Evolutionary conservation across 140 eudicot genomes (phyloP).

Genomic region (Flaveria floridana): DNA sequence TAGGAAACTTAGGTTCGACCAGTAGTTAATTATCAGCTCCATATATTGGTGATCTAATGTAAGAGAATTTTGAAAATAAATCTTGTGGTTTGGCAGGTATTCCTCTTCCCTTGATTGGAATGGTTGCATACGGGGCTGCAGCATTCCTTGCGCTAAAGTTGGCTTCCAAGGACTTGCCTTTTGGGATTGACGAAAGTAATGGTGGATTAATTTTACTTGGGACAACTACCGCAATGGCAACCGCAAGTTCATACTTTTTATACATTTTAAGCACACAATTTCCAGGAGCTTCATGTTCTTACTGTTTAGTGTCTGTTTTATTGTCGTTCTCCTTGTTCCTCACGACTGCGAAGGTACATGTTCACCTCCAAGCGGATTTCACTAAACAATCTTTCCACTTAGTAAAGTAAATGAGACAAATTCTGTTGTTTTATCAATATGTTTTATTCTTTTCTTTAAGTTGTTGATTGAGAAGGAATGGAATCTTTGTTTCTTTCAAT

Average conservation of each 20-base stretch:
- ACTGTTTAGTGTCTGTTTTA: conserved; percentile 70
- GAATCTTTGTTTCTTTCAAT: conserved; percentile 1
- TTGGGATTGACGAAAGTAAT: conserved; percentile 45
- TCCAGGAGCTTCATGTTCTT: conserved; percentile 74
- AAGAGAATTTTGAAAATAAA: conserved; percentile 13
- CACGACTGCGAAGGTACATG: conserved; percentile 65
- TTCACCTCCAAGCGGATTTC: not conserved
- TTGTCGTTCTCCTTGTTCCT: conserved; percentile 85
- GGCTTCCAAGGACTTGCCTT: conserved; percentile 50
- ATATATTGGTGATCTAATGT: conserved; percentile 20
- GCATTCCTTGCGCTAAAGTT: conserved; percentile 62
- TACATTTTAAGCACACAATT: conserved; percentile 70
- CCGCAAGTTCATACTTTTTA: conserved; percentile 90
- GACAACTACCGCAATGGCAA: conserved; percentile 83
- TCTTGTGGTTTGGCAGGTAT: conserved; percentile 64
- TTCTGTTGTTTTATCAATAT: not conserved
- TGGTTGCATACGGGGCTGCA: conserved; percentile 85
- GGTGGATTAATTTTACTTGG: conserved; percentile 65
- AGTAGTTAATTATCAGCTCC: conserved; percentile 16
- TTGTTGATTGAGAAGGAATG: not conserved
- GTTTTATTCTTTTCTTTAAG: conserved; percentile 8
- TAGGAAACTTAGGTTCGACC: conserved; percentile 2
- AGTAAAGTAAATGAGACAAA: not conserved
- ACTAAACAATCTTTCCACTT: not conserved
- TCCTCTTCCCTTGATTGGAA: conserved; percentile 93